These are phyloP conservation scores for Penicillium italicum DNA, from an alignment of 2,329 filamentous ascomycete genomes.

Conservation along the genomic window DNA sequence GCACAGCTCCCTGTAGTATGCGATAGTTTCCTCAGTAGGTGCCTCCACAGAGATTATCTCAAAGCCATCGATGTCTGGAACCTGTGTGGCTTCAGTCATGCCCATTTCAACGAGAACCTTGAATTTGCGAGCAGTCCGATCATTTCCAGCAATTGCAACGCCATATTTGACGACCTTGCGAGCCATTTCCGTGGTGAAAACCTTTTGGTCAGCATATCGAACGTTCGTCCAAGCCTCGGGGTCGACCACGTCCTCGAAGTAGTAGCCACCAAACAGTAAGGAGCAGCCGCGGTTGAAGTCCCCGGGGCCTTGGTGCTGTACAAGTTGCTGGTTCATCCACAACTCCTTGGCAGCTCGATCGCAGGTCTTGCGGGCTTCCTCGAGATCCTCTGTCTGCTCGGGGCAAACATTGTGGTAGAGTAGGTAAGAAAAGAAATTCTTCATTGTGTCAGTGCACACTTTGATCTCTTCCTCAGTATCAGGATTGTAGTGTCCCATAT, in stretches of 20 bases:
- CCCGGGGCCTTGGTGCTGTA: constrained; percentile 59
- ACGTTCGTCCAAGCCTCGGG: constrained; percentile 14
- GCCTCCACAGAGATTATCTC: constrained; percentile 56
- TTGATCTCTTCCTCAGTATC: constrained; percentile 53
- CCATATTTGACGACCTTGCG: constrained; percentile 50
- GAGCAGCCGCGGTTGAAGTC: constrained; percentile 75
- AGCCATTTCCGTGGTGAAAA: constrained; percentile 47
- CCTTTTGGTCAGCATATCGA: not conserved
- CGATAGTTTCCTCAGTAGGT: constrained; percentile 44
- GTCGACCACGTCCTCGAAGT: constrained; percentile 43
- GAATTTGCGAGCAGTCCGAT: constrained; percentile 40
- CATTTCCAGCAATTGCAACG: constrained; percentile 45
- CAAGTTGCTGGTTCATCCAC: constrained; percentile 53
- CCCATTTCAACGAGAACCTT: constrained; percentile 32
- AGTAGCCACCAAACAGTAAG: constrained; percentile 60
- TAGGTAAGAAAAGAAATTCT: constrained; percentile 86
- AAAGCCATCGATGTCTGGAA: constrained; percentile 55
- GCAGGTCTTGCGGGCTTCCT: constrained; percentile 64
- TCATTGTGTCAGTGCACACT: constrained; percentile 64
- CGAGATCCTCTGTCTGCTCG: constrained; percentile 68
- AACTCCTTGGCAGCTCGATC: constrained; percentile 65
- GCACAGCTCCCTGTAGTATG: constrained; percentile 48
- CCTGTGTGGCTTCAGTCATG: constrained; percentile 41
- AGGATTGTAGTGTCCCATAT: constrained; percentile 56
- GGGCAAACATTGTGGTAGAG: constrained; percentile 80